Percentiles rank a stretch among this genome's conserved stretches.
Evolutionary conservation across 768 basidiomycete genomes (phyloP).

Genomic region (Lactifluus echinatus): DNA sequence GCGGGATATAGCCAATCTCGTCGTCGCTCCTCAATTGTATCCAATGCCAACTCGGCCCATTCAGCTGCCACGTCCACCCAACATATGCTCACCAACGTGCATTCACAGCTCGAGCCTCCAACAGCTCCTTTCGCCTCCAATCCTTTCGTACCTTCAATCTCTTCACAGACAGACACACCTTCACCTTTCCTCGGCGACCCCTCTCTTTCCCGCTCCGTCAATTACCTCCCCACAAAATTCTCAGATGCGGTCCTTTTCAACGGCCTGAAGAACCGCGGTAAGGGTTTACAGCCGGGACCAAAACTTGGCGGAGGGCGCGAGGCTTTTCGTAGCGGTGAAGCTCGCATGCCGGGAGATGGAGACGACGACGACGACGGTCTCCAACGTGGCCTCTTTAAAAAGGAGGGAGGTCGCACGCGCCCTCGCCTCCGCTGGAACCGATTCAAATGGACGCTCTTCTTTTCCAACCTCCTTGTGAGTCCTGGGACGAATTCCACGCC

Average conservation of each 20-base stretch:
- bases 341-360: conserved; percentile 32
- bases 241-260: conserved; percentile 36
- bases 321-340: conserved; percentile 36
- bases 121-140: conserved; percentile 31
- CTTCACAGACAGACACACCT: conserved; percentile 23
- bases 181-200: conserved; percentile 21
- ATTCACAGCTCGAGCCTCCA: conserved; percentile 33
- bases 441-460: conserved; percentile 77
- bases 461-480: conserved; percentile 51
- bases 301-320: conserved; percentile 66
- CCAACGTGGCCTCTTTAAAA: conserved; percentile 32
- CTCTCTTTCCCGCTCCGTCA: conserved; percentile 45
- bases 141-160: conserved; percentile 23
- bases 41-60: conserved; percentile 34
- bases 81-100: conserved; percentile 36
- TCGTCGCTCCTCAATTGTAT: conserved; percentile 29
- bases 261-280: conserved; percentile 36
- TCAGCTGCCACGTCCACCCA: conserved; percentile 41
- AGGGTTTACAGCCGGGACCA: conserved; percentile 32
- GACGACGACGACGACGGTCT: conserved; percentile 35
- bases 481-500: not conserved
- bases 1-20: not conserved
- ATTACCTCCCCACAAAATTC: conserved; percentile 75
- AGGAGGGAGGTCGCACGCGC: conserved; percentile 32
- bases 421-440: conserved; percentile 61